Evolutionary conservation across 2,329 filamentous ascomycete species (phyloP), one percentile per base, ranked within the genome.

Genomic region (Xylaria sp.): DNA sequence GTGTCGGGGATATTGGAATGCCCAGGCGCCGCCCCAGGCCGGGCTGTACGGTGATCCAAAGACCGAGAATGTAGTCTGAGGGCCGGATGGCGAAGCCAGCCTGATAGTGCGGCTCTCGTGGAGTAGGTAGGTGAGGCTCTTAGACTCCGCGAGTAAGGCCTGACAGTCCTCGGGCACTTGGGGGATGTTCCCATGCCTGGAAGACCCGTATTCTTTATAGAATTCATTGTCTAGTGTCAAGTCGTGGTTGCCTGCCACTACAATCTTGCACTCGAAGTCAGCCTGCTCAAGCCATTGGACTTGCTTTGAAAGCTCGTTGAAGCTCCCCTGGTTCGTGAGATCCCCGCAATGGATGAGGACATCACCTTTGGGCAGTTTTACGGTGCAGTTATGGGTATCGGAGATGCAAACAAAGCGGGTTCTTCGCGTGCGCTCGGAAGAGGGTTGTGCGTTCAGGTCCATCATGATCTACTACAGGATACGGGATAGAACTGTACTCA

Each of bases 321-420:
- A 79, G 66, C 79, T 88, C 15, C 91, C 91, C 72, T 90, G 87
- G 73, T 92, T 92, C 3, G 90, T 92, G 67, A 94, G 76, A 72
- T 94, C 91, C 6, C 91, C 90, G 1, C 90, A 90, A 72, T 92
- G 90, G 52, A 93, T 87, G 35, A 94, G 80, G 8, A 94, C 85
- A 72, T 94, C 89, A 42, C 90, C 91, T 21, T 82, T 82, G 0
- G 91, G 90, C 1, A 92, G 81, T 69, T 86, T 88, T 68, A 85
- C 80, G 2, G 82, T 81, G 67, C 80, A 82, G 73, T 91, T 91
- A 76, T 93, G 90, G 1, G 90, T 93, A 76, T 94, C 91, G 3
- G 90, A 91, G 59, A 93, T 83, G 77, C 89, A 92, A 55, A 93
- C 89, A 60, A 93, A 83, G 63, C 90, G 84, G 5, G 89, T 88